Base-by-base conservation (phyloP, 179 eudicot species). In the Vitellaria paradoxa region DNA sequence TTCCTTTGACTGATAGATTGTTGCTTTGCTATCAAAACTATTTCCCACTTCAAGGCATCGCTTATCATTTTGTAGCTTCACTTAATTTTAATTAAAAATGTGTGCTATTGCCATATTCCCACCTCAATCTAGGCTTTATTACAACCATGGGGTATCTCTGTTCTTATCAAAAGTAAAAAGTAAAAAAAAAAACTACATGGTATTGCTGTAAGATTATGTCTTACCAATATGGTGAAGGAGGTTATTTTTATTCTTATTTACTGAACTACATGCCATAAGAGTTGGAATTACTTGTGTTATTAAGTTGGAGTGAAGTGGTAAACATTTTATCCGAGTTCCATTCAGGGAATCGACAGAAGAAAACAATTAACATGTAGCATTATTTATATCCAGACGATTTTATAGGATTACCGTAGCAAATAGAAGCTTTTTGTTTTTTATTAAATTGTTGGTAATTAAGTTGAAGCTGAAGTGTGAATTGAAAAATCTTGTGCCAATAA, bases 1-100 rank as follows among this genome's bases (percentile, higher is more conserved):
- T 11, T 66, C 56, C 21, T 10, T 55, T 56, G 21, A 13, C 2
- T 59, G 11, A 8, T 21, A 17, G 8, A 24, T 15, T 77, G 52
- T 69, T 69, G 69, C 70, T 75, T 66, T 75, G 20, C 46, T 49
- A 65, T 65, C 45, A 20, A 18, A 10, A 40, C 64, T 55, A 49
- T 50, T 42, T 42, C 45, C 45, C 45, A 42, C 3, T 5, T 42
- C 45, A 4, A 42, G 45, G 6, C 45, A 23, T 47, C 26, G 72
- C 18, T 61, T 74, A 59, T 59, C 17, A 18, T 37, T 59, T 12
- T 56, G 37, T 11, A 45, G 67, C 37, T 73, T 60, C 13, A 37
- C 66, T 37, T 20, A 73, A 11, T 40, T 59, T 59, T 17, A n/a
- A 10, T 64, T 3, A 0, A 12, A 24, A 59, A 63, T 46, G 23